Conservation (phyloP, 495 filamentous ascomycete species). For the Alectoria sarmentosa region DNA sequence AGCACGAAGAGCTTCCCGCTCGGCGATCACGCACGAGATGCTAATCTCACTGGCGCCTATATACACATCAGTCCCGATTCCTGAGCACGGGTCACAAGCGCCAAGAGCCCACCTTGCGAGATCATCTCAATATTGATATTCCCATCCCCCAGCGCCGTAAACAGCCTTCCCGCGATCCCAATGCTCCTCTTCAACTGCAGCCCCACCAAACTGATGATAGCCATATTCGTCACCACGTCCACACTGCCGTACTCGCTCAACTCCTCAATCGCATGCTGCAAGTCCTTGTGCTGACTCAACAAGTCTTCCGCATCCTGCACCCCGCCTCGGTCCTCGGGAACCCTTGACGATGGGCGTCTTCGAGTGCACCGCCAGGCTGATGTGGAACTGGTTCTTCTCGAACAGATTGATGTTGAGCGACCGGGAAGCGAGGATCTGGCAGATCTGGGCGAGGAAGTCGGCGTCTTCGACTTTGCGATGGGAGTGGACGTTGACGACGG, state of each 20-base stretch:
- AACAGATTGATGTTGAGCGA: conserved; percentile 85
- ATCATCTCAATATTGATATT: conserved; percentile 28
- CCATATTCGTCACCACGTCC: conserved; percentile 78
- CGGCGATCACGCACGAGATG: conserved; percentile 94
- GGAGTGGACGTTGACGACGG: conserved; percentile 90
- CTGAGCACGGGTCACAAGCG: background rate
- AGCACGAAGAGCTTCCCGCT: conserved; percentile 78
- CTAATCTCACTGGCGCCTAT: conserved; percentile 96
- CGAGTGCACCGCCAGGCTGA: conserved; percentile 89
- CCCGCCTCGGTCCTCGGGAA: conserved; percentile 42
- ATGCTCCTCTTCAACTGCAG: conserved; percentile 93
- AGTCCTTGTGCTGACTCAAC: conserved; percentile 53
- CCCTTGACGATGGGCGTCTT: conserved; percentile 37
- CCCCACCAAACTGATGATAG: conserved; percentile 86
- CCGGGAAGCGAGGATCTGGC: conserved; percentile 73
- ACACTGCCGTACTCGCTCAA: conserved; percentile 71
- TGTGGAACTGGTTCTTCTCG: conserved; percentile 88
- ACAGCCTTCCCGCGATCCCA: conserved; percentile 84
- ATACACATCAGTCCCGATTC: conserved; percentile 5
- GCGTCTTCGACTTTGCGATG: conserved; percentile 84
- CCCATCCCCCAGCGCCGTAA: conserved; percentile 64
- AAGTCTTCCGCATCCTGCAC: conserved; percentile 45
- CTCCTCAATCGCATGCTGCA: conserved; percentile 62
- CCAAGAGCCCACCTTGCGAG: conserved; percentile 17
- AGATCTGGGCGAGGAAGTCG: conserved; percentile 87